Evolutionary conservation across 2,329 filamentous ascomycete species (phyloP).

Genomic region (Fusarium guadeloupense): DNA sequence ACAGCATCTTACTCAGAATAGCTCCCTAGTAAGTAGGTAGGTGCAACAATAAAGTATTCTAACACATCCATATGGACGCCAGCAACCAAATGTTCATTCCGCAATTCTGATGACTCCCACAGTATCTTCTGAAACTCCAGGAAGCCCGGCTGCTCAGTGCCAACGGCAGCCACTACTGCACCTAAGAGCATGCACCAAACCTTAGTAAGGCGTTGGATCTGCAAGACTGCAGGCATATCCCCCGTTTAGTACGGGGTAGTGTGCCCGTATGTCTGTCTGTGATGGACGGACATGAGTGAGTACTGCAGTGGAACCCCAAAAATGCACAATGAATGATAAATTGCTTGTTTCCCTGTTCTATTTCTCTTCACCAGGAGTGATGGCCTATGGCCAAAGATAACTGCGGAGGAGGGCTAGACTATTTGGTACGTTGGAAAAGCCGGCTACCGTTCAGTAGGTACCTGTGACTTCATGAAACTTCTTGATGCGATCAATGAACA

Average conservation of each 20-base stretch:
- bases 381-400: background rate
- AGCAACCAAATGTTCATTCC: constrained; percentile 15
- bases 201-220: constrained; percentile 16
- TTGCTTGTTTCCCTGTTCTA: constrained; percentile 6
- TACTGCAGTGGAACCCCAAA: constrained; percentile 14
- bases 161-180: background rate
- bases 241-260: background rate
- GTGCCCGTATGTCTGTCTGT: constrained; percentile 2
- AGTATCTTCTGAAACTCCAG: constrained; percentile 11
- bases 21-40: background rate
- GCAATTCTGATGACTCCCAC: constrained; percentile 16
- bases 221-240: background rate
- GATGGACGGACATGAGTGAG: constrained; percentile 9
- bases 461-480: background rate
- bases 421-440: no score
- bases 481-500: no score
- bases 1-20: background rate
- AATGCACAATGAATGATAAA: constrained; percentile 17
- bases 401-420: no score
- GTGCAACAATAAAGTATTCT: constrained; percentile 7
- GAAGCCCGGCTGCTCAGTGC: constrained; percentile 12
- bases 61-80: constrained; percentile 17
- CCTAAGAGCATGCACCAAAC: constrained; percentile 5
- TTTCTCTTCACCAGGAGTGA: background rate
- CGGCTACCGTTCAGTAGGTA: no score